Evolutionary conservation across 768 basidiomycete species (phyloP), one percentile per base, ranked within the genome.

Genomic region (Albatrellus ellisii): DNA sequence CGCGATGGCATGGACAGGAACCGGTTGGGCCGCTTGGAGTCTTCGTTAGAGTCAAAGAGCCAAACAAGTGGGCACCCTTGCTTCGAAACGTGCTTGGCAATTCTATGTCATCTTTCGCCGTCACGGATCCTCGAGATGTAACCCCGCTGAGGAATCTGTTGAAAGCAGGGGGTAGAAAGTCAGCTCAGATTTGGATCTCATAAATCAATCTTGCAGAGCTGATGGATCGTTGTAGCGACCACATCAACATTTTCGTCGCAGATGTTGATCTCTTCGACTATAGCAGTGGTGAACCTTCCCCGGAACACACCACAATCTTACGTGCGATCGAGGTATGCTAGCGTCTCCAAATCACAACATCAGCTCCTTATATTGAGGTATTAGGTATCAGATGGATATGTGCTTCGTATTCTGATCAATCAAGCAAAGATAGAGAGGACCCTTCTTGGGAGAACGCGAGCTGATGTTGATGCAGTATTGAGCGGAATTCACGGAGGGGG

Each of bases 181-280:
- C 45, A 59, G 72, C n/a, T 55, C 46, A 11, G 24, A n/a, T 20
- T 38, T 4, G 3, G 11, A 12, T 4, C 39, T 33, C 9, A 7
- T 25, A 9, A n/a, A 15, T 3, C 4, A 29, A 14, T 26, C 31
- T 42, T 15, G 31, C 40, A 12, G 46, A 12, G 7, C 4, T 21
- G 20, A 3, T 12, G 9, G n/a, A 18, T 21, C 15, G 9, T 24
- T 18, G 6, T 21, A 84, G 81, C 48, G 43, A 31, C 7, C 57
- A 69, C 18, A 62, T 58, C 18, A 61, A 60, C 5, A 75, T 90
- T 46, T 68, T 85, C 50, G 75, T 82, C 40, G 69, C 73, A 18
- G 68, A 73, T 44, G 76, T 69, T 28, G 89, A 92, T 52, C 49
- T 85, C 29, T 97, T 95, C 56, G 87, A 95, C 54, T 92, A 73